Conservation (phyloP, 1,284 basidiomycete species). For the Marasmius oreades region DNA sequence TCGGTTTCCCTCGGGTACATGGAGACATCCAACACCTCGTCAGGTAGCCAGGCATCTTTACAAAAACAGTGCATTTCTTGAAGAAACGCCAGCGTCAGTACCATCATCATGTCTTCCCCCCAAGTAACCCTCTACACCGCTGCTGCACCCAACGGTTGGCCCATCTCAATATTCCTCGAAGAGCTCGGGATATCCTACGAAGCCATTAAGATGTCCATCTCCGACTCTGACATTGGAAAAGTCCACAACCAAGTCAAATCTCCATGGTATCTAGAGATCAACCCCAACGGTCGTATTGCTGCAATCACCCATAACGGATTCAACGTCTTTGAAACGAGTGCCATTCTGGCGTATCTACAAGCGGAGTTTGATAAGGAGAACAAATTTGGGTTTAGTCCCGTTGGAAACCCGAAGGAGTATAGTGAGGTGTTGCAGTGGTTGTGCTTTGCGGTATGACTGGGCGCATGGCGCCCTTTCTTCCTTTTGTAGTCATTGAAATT, state of each 20-base stretch:
- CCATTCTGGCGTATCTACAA: slow-evolving; percentile 56
- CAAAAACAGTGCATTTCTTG: too few relatives aligned
- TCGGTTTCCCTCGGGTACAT: too few relatives aligned
- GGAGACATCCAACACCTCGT: too few relatives aligned
- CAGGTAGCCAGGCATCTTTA: too few relatives aligned
- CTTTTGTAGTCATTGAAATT: not conserved
- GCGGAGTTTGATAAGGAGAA: slow-evolving; percentile 49
- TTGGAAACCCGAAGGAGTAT: slow-evolving; percentile 35
- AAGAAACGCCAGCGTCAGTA: too few relatives aligned
- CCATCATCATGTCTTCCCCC: not conserved
- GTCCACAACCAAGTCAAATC: slow-evolving; percentile 10
- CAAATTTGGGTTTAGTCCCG: slow-evolving; percentile 47
- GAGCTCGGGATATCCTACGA: not conserved
- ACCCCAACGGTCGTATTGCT: slow-evolving; percentile 64
- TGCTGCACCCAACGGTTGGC: not conserved
- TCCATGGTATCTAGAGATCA: slow-evolving; percentile 21
- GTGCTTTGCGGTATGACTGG: not conserved
- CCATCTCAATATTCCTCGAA: not conserved
- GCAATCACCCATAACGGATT: slow-evolving; percentile 46
- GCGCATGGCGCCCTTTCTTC: not conserved
- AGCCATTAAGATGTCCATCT: not conserved
- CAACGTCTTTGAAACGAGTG: slow-evolving; percentile 56
- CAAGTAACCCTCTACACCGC: not conserved
- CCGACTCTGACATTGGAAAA: not conserved
- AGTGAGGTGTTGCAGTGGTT: slow-evolving; percentile 31